These are phyloP conservation scores for Passalora sequoiae DNA, from an alignment of 2,329 filamentous ascomycete genomes.

Conservation along the genomic window DNA sequence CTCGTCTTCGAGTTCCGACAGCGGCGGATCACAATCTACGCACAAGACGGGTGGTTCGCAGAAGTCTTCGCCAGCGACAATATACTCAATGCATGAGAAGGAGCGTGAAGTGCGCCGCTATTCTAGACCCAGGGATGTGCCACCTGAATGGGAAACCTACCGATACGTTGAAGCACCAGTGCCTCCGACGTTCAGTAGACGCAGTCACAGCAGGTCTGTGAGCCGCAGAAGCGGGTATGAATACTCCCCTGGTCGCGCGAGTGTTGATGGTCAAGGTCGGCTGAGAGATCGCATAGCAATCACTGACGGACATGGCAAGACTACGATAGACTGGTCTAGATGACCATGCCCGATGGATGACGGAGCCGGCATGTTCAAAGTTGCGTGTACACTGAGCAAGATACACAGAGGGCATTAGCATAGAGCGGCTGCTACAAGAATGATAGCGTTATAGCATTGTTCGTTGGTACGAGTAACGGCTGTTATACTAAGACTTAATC, in stretches of 20 bases:
- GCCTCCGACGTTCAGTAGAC: conserved; percentile 14
- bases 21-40: conserved; percentile 20
- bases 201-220: conserved; percentile 20
- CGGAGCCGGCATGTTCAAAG: background rate
- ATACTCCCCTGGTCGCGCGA: conserved; percentile 18
- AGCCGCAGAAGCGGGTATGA: conserved; percentile 21
- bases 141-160: conserved; percentile 42
- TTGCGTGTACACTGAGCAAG: too few species aligned
- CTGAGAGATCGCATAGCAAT: conserved; percentile 5
- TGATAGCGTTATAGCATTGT: background rate
- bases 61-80: conserved; percentile 26
- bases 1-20: conserved; percentile 28
- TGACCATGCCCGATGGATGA: background rate
- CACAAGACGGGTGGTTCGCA: conserved; percentile 14
- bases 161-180: conserved; percentile 41
- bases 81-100: conserved; percentile 42
- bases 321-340: conserved; percentile 2
- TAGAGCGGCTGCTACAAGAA: background rate
- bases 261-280: conserved; percentile 19
- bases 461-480: background rate
- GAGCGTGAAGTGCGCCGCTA: conserved; percentile 42
- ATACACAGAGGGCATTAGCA: too few species aligned
- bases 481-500: too few species aligned
- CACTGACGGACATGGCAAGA: conserved; percentile 3
- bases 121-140: conserved; percentile 21